Base-by-base conservation (phyloP, 2,329 filamentous ascomycete genomes). In the Fusarium lateritium region DNA sequence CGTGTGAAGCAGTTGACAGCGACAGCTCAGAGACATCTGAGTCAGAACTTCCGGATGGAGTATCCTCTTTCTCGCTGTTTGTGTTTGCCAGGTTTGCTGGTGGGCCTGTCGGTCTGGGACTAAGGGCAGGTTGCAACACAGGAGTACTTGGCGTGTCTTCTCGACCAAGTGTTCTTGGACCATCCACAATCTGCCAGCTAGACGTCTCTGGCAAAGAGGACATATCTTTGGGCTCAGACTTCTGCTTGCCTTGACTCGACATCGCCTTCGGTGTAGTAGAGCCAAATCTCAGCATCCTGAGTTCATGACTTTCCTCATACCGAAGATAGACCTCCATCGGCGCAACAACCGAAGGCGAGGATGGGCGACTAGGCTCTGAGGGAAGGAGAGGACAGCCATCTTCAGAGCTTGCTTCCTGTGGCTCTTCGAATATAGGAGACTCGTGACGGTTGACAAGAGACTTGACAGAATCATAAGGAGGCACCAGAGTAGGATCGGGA, bases 291-390 rank as follows among this genome's bases (percentile, higher is more conserved):
- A 66, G 28, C 56, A 66, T 49, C 4, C 61, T 55, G 13, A 38
- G 57, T 19, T 72, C 64, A 8, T 64, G 47, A 3, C 46, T 57
- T 7, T 75, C 67, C 2, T 72, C 54, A 6, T 43, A 24, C 8
- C 24, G 50, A 31, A 74, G 49, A 33, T 72, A 73, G 3, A 54
- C 60, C 4, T 71, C 69, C 24, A 74, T 54, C 3, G 69, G 70
- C 2, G 47, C 36, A n/a, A 45, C 45, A 5, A 51, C 42, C 0
- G 57, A 62, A 7, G 50, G 21, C 0, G 57, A 59, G 4, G 66
- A 70, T 4, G 44, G 19, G 6, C 34, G 26, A 44, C 54, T 63
- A 3, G 60, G 64, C 15, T 58, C 47, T 8, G 51, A n/a, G 11
- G 66, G 57, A n/a, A 72, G 60, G 9, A 53, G 17, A 2, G 62